Conservation (phyloP, 257 asterid species). For the Solanum rostratum region DNA sequence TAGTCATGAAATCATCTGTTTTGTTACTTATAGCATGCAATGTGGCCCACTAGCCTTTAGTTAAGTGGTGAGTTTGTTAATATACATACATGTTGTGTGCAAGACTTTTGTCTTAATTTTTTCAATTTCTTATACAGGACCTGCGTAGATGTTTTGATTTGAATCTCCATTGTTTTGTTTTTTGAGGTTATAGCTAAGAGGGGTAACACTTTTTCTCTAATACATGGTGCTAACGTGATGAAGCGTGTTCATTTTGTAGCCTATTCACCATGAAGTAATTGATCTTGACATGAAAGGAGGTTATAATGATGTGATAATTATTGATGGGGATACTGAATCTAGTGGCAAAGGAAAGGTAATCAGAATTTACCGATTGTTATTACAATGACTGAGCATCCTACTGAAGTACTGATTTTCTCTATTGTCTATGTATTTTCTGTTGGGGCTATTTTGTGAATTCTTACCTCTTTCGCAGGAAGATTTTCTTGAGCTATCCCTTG, state of each 20-base stretch:
- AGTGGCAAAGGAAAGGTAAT: conserved; percentile 64
- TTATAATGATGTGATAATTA: conserved; percentile 20
- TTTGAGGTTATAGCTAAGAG: background rate
- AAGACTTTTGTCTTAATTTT: background rate
- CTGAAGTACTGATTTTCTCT: background rate
- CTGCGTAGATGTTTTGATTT: background rate
- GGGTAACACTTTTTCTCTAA: background rate
- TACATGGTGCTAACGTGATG: background rate
- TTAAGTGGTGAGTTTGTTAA: background rate
- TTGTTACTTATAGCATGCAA: background rate
- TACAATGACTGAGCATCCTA: background rate
- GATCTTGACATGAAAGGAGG: conserved; percentile 66
- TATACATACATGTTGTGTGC: background rate
- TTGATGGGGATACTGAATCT: conserved; percentile 24
- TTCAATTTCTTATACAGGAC: too few relatives aligned
- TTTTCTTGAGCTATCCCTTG: conserved; percentile 17
- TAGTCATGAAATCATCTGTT: background rate
- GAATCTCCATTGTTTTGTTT: background rate
- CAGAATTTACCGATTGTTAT: background rate
- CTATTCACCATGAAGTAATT: conserved; percentile 41
- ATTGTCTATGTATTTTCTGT: background rate
- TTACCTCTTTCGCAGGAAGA: conserved; percentile 23
- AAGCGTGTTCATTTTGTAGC: conserved; percentile 28
- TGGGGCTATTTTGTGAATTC: background rate
- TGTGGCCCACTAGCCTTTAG: background rate